phyloP scores from a whole-genome alignment of 768 basidiomycete species.

The Tephrocybe sp. region DNA sequence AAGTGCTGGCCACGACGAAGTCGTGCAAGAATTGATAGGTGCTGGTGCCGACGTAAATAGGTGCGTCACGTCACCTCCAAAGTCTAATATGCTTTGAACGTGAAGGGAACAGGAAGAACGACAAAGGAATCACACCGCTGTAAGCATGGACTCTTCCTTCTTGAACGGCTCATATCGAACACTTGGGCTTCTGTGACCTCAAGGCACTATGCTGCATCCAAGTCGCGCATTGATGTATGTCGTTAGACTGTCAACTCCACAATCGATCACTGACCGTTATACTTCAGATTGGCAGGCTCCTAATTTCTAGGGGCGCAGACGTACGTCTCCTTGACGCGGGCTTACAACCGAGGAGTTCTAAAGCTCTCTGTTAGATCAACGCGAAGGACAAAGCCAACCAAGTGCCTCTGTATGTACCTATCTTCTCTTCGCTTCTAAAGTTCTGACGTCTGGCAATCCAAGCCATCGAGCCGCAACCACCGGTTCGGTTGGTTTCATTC shows the following conservation, averaged over 20 bases:
- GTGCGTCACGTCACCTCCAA: conserved; percentile 28
- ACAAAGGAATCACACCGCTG: conserved; percentile 84
- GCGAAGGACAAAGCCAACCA: conserved; percentile 93
- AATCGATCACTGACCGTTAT: conserved; percentile 27
- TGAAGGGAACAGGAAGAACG: conserved; percentile 53
- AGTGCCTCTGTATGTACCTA: conserved; percentile 68
- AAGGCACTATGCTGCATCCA: conserved; percentile 94
- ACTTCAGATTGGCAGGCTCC: conserved; percentile 78
- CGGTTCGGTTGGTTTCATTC: conserved; percentile 88
- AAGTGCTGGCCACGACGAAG: conserved; percentile 76
- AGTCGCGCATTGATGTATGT: conserved; percentile 79
- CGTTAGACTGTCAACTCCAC: conserved; percentile 25
- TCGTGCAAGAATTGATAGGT: conserved; percentile 75
- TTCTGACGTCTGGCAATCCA: conserved; percentile 15
- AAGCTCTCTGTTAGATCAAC: conserved; percentile 69
- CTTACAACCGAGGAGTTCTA: conserved; percentile 30
- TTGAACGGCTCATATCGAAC: conserved; percentile 13
- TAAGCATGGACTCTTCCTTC: conserved; percentile 37
- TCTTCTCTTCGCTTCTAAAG: conserved; percentile 22
- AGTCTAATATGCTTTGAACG: conserved; percentile 18
- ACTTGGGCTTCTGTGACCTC: conserved; percentile 19
- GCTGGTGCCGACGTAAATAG: conserved; percentile 80
- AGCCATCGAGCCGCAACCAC: conserved; percentile 97
- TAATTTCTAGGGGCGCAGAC: conserved; percentile 88
- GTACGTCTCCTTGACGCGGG: conserved; percentile 52